Base-by-base conservation (phyloP, 768 basidiomycete genomes). In the Grammothele lineata region DNA sequence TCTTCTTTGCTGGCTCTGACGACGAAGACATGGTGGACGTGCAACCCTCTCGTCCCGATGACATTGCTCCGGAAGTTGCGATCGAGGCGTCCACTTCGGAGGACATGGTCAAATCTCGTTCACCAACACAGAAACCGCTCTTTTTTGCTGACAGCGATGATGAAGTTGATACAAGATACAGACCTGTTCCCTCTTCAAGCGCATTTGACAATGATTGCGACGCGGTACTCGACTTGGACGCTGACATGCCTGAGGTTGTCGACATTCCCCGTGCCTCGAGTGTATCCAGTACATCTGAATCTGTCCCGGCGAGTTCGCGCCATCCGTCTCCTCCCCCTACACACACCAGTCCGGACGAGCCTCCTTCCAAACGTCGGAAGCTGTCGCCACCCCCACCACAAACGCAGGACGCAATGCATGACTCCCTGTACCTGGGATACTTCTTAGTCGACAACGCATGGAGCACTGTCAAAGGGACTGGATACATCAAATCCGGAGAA, bases 391-490 rank as follows among this genome's bases (percentile, higher is more conserved):
- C 54, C 42, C 24, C 51, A 36, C 11, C 17, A 30, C 10, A 45
- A 3, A 11, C 10, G 1, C 14, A 30, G 19, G 3, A 15, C 39
- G 4, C 22, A 37, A 6, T 70, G 72, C 1, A 36, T 7, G 69
- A 63, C 25, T 62, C 64, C 4, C 55, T 56, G 10, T 89, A 85
- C 58, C 55, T 90, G 22, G 87, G 87, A 10, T 83, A 81, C 40
- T 70, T 88, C 40, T 51, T 88, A 9, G 74, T 88, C 19, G 73
- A 76, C 18, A 83, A 86, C 57, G 87, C 85, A 9, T 90, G 85
- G 85, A 87, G 85, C 53, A 89, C 82, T 33, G 83, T 77, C 12
- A 83, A 77, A 40, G 87, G 87, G 1, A 79, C 74, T 55, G 83
- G 83, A 3, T 87, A 88, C 50, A 70, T 87, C 30, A 80, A 80